A percentile compares a stretch with the other conserved stretches of the same genome.
phyloP scores from a whole-genome alignment of 306 rosid genomes.

The Inga laurina region DNA sequence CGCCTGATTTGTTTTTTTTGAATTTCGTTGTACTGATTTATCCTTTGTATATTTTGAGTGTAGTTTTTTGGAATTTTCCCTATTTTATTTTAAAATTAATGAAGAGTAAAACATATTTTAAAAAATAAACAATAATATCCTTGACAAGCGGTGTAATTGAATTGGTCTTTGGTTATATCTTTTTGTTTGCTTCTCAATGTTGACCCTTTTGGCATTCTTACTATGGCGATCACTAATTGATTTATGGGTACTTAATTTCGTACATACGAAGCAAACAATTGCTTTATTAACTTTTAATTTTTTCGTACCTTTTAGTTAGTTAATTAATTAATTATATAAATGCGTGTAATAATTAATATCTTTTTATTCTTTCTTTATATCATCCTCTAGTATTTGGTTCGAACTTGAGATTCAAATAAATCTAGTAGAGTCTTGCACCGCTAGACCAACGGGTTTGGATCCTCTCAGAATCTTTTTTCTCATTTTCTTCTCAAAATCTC shows the following conservation, averaged over 20 bases:
- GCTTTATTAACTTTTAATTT: not conserved
- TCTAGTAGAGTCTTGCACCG: too few relatives aligned
- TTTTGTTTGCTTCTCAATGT: not conserved
- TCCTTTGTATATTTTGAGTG: too few relatives aligned
- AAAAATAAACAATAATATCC: not conserved
- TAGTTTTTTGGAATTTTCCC: too few relatives aligned
- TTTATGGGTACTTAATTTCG: not conserved
- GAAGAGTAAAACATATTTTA: not conserved
- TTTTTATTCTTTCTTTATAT: not conserved
- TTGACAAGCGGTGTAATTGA: not conserved
- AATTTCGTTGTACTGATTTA: too few relatives aligned
- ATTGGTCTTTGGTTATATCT: not conserved
- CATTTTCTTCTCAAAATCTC: too few relatives aligned
- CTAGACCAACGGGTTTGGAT: too few relatives aligned
- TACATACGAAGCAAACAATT: not conserved
- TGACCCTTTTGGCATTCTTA: not conserved
- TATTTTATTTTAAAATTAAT: not conserved
- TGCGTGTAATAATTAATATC: not conserved
- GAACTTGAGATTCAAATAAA: too few relatives aligned
- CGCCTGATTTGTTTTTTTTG: too few relatives aligned
- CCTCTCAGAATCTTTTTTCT: too few relatives aligned
- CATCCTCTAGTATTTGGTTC: too few relatives aligned
- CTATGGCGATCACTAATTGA: not conserved
- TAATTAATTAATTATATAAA: not conserved
- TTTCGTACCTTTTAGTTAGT: not conserved